Evolutionary conservation across 176 grass and related monocot genomes (phyloP).

Genomic region (Triticum aestivum): DNA sequence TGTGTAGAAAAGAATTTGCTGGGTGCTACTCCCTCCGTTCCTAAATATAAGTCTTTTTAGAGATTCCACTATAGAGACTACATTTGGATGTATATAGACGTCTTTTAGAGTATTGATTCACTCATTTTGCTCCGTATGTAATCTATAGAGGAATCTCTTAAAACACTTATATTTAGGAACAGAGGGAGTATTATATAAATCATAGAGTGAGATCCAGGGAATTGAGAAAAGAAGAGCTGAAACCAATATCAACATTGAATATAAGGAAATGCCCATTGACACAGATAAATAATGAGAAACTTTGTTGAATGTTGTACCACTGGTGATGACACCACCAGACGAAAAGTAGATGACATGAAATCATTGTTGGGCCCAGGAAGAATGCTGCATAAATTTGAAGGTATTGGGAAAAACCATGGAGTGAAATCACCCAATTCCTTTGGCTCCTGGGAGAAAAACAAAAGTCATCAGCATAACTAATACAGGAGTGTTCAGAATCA

Average conservation of each 20-base stretch:
- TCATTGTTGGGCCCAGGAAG: constrained; percentile 76
- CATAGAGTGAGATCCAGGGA: neutral
- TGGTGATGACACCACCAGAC: constrained; percentile 75
- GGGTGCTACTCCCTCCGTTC: neutral
- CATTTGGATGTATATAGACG: no score
- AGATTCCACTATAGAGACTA: no score
- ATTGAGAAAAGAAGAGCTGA: constrained; percentile 11
- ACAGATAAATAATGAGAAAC: constrained; percentile 11
- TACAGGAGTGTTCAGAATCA: neutral
- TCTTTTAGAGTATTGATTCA: no score
- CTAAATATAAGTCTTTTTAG: no score
- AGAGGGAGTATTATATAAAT: neutral
- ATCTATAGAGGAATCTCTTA: no score
- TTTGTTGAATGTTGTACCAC: constrained; percentile 55
- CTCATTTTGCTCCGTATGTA: no score
- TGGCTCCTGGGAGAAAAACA: constrained; percentile 39
- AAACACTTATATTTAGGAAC: no score
- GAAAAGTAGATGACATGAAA: constrained; percentile 83
- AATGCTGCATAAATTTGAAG: constrained; percentile 63
- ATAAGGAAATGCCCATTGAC: neutral
- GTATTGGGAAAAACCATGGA: constrained; percentile 86
- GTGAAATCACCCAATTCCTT: constrained; percentile 63
- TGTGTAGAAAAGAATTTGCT: neutral
- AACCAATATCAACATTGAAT: neutral
- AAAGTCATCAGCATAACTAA: constrained; percentile 8